Evolutionary conservation across 306 rosid species (phyloP).

Genomic region (Ziziphus jujuba): DNA sequence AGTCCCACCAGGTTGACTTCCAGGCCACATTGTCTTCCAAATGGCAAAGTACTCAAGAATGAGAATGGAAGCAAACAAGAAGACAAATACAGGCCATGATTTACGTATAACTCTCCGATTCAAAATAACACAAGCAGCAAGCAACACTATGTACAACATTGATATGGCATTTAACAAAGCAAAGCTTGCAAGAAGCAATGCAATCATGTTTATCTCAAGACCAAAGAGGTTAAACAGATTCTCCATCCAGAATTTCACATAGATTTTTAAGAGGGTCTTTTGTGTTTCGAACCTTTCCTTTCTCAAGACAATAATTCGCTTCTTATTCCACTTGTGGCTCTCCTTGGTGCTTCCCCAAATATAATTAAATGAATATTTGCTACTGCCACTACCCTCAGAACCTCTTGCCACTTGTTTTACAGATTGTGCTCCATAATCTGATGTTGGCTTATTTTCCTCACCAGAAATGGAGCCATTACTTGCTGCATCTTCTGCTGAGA

Average conservation of each 20-base stretch:
- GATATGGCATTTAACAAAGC: conserved; percentile 87
- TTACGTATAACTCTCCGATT: conserved; percentile 63
- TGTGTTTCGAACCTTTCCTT: conserved; percentile 94
- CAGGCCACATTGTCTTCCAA: conserved; percentile 59
- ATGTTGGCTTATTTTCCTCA: conserved; percentile 44
- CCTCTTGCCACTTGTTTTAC: conserved; percentile 43
- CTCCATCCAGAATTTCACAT: conserved; percentile 88
- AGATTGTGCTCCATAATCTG: conserved; percentile 39
- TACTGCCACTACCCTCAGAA: conserved; percentile 52
- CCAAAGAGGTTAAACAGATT: conserved; percentile 87
- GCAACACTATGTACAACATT: conserved; percentile 67
- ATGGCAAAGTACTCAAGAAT: conserved; percentile 73
- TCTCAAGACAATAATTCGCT: conserved; percentile 66
- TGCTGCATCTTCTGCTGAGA: conserved; percentile 59
- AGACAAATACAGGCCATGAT: conserved; percentile 75
- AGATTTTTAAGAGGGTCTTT: conserved; percentile 66
- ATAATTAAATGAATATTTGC: conserved; percentile 73
- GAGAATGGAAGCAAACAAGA: conserved; percentile 91
- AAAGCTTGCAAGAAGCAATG: conserved; percentile 88
- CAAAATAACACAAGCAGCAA: conserved; percentile 86
- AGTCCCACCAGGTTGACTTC: conserved; percentile 39
- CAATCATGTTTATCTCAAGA: conserved; percentile 98
- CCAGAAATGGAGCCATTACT: conserved; percentile 36
- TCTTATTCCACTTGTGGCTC: conserved; percentile 92
- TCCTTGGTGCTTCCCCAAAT: conserved; percentile 91